Base-by-base conservation (phyloP, 805 yeast genomes). In the Isabelozyma heimii region DNA sequence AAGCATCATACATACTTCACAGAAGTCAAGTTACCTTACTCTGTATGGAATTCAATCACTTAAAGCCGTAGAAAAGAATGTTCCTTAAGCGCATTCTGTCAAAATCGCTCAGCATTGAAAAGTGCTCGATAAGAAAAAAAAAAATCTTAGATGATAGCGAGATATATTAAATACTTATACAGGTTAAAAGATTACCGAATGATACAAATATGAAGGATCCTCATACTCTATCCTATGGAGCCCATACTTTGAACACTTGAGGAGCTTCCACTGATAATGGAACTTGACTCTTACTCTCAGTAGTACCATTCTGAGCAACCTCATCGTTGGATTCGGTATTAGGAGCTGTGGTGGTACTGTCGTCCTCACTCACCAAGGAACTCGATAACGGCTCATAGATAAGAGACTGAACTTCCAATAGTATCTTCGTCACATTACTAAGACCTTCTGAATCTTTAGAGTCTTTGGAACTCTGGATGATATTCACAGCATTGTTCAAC, bases 211-310 rank as follows among this genome's bases (percentile, higher is more conserved):
- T 30, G 8, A 13, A 30, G n/a, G 35, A 30, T 30, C 35, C 35
- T 30, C 35, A 13, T 20, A 2, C 6, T 13, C 35, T 13, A 37
- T 2, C 20, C 52, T 57, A 73, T 30, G 77, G 77, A 16, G 66
- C 77, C 79, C 79, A 74, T 13, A 74, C 70, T 56, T 72, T 73
- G 55, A 72, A 74, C 14, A 69, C 57, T 54, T 70, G 75, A 2
- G 78, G 77, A n/a, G 70, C 57, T 45, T 66, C 67, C 35, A 73
- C 58, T 2, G 77, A 73, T 39, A 72, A 51, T 6, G 79, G 78
- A 10, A 30, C 48, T 65, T 69, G 17, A 54, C 50, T 40, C 50
- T 48, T 43, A 24, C 46, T 46, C 5, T 47, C 53, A 20, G 48
- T 14, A 17, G 43, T 41, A n/a, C 30, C 52, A 8, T 46, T 42